Base-by-base conservation (phyloP, 2,329 filamentous ascomycete genomes). In the Venturia asperata region DNA sequence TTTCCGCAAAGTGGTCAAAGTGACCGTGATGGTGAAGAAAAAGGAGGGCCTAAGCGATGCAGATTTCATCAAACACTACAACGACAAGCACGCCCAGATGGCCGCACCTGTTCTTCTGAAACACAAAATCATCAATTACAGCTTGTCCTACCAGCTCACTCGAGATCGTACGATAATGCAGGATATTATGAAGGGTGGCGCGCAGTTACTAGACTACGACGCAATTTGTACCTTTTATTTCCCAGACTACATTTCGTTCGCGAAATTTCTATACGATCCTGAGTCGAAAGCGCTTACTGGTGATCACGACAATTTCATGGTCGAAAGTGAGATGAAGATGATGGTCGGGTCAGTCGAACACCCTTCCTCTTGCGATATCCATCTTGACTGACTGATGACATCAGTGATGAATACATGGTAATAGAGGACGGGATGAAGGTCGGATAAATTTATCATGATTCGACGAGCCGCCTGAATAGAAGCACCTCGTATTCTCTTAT, bases 181-280 rank as follows among this genome's bases (percentile, higher is more conserved):
- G 62, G 78, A 80, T 67, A 80, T 80, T 69, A 70, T 80, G 68
- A 76, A 77, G 65, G 78, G 78, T 24, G 75, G 78, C 64, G 78
- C 77, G 10, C 71, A 74, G 62, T 72, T 80, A 66, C 68, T 78
- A 61, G 74, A 77, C 62, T 80, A 78, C 69, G 78, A 80, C 67
- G 78, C 78, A 61, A 79, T 80, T 42, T 80, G 78, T 71, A 79
- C 77, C 13, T 80, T 80, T 69, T 77, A 79, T 64, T 80, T 80
- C 67, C 74, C 74, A 61, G 77, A 79, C 68, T 80, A 79, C 66
- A 72, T 75, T 64, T 73, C 74, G n/a, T 74, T 79, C 63, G 78
- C 78, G 37, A 75, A 73, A 68, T 80, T 80, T 70, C 72, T 80
- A 71, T 80, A 77, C 69, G 77, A 80, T 70, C 76, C 77, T 56